These are phyloP conservation scores for Trametes gibbosa DNA, from an alignment of 768 basidiomycete species.

Conservation along the genomic window DNA sequence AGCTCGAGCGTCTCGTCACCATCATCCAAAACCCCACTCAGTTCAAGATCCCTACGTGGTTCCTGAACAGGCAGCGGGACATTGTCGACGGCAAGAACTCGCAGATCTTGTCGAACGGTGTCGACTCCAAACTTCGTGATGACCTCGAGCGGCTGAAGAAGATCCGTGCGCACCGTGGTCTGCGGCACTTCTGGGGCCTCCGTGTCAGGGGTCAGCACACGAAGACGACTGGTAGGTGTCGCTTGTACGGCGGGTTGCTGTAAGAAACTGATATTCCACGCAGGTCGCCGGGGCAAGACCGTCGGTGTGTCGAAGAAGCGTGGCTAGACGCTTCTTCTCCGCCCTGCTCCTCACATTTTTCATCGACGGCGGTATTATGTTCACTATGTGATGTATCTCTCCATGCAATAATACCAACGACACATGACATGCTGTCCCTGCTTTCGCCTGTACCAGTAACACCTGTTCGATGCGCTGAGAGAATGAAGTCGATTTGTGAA, in stretches of 20 bases:
- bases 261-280: slow-evolving; percentile 4
- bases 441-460: not conserved
- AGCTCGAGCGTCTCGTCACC: slow-evolving; percentile 97
- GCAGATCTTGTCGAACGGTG: slow-evolving; percentile 93
- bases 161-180: slow-evolving; percentile 94
- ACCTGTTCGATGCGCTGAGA: not conserved
- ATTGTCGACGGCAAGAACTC: slow-evolving; percentile 96
- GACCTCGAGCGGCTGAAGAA: slow-evolving; percentile 99
- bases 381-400: slow-evolving; percentile 19
- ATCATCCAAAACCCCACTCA: slow-evolving; percentile 99
- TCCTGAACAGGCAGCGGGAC: slow-evolving; percentile 99
- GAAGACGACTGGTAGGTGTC: slow-evolving; percentile 87
- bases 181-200: slow-evolving; percentile 91
- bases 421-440: slow-evolving; percentile 17
- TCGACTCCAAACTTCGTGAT: slow-evolving; percentile 97
- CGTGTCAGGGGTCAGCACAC: slow-evolving; percentile 99
- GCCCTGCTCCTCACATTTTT: slow-evolving; percentile 2
- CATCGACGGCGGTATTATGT: slow-evolving; percentile 21
- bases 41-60: slow-evolving; percentile 99
- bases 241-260: not conserved
- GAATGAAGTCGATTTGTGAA: not conserved
- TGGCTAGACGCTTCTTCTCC: slow-evolving; percentile 36
- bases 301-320: slow-evolving; percentile 96
- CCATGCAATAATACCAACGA: slow-evolving; percentile 21
- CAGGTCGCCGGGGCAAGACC: slow-evolving; percentile 93